Percentiles rank a stretch among this genome's conserved stretches.
Conservation (phyloP, 305 asterid species). For the Rubia balearica region DNA sequence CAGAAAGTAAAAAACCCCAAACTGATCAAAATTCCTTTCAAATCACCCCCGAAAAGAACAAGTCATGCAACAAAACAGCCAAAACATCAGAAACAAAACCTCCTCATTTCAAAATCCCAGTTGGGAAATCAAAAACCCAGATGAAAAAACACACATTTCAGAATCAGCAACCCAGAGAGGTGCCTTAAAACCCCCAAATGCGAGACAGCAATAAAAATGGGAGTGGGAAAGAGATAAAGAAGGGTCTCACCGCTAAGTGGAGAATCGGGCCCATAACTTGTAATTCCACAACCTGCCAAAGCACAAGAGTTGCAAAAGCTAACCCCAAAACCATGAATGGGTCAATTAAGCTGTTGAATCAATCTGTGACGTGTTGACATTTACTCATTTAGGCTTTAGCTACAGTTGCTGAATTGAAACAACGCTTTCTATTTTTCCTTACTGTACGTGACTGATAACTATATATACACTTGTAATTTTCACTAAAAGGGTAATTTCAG, state of each 20-base stretch:
- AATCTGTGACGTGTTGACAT: conserved; percentile 3
- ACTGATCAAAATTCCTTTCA: conserved; percentile 2
- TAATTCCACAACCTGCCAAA: conserved; percentile 28
- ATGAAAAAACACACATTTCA: conserved; percentile 11
- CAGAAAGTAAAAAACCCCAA: background rate
- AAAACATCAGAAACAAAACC: conserved; percentile 6
- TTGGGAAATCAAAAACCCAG: conserved; percentile 13
- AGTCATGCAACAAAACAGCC: conserved; percentile 2
- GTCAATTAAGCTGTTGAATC: conserved; percentile 9
- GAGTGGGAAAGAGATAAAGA: conserved; percentile 14
- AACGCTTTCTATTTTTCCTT: background rate
- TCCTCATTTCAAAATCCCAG: conserved; percentile 11
- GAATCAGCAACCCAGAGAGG: background rate
- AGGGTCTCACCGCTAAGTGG: conserved; percentile 23
- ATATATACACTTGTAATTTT: too few relatives aligned
- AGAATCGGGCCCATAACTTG: conserved; percentile 28
- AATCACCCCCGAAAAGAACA: background rate
- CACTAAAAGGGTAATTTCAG: background rate
- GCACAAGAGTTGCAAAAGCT: conserved; percentile 22
- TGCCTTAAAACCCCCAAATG: conserved; percentile 20
- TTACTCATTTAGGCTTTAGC: conserved; percentile 2
- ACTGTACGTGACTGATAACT: background rate
- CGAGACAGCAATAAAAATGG: conserved; percentile 24
- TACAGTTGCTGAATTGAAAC: background rate
- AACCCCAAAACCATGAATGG: conserved; percentile 23